phyloP scores from a whole-genome alignment of 805 yeast species.

The Nakazawaea populi region DNA sequence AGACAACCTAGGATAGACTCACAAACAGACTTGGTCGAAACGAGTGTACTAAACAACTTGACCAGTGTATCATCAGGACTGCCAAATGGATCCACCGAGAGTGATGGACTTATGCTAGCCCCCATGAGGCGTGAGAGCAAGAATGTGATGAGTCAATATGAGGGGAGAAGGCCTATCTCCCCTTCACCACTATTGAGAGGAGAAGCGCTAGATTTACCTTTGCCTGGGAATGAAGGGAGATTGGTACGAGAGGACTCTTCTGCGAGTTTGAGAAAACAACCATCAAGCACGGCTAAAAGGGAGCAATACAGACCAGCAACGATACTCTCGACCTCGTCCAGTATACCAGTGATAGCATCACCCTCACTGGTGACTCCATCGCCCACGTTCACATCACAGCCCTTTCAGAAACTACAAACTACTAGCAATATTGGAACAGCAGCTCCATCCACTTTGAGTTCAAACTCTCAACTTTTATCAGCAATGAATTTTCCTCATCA shows the following conservation, averaged over 20 bases:
- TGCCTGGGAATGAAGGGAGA: neutral
- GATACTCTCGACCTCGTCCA: neutral
- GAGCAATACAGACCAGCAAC: neutral
- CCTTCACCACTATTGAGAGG: slow-evolving; percentile 6
- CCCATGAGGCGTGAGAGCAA: slow-evolving; percentile 27
- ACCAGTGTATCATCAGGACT: slow-evolving; percentile 5
- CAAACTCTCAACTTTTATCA: neutral
- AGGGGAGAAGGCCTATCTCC: slow-evolving; percentile 8
- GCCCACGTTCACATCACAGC: neutral
- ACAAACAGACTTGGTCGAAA: neutral
- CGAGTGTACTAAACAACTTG: slow-evolving; percentile 3
- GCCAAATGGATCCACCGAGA: slow-evolving; percentile 1
- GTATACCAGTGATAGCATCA: neutral
- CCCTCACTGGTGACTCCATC: slow-evolving; percentile 2
- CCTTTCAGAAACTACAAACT: slow-evolving; percentile 14
- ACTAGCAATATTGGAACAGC: neutral
- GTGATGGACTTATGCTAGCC: slow-evolving; percentile 19
- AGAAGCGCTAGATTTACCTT: slow-evolving; percentile 2
- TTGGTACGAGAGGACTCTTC: neutral
- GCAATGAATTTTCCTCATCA: neutral
- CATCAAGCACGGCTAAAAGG: neutral
- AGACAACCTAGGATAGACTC: slow-evolving; percentile 8
- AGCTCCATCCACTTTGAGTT: neutral
- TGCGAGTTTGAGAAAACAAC: neutral
- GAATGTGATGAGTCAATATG: slow-evolving; percentile 11